Percentiles rank a stretch among this genome's conserved stretches.
Conservation (phyloP, 768 basidiomycete species). For the Tylopilus subfusipes region DNA sequence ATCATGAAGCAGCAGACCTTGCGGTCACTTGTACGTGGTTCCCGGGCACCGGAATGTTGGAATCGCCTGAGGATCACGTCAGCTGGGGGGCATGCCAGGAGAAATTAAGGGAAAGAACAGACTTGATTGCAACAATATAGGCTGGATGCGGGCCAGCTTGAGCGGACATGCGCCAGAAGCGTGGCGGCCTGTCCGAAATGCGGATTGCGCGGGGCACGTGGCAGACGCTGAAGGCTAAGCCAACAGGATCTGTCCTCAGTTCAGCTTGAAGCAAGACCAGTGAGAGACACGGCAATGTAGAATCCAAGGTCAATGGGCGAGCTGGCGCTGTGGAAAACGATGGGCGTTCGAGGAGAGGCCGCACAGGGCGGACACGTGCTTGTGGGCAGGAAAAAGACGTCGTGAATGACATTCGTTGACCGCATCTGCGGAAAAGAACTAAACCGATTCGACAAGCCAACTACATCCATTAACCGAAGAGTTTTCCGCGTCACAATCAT, state of each 20-base stretch:
- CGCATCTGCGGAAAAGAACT: constrained; percentile 8
- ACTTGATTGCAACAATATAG: constrained; percentile 11
- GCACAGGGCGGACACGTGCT: constrained; percentile 16
- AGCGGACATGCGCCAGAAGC: constrained; percentile 26
- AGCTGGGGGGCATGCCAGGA: constrained; percentile 14
- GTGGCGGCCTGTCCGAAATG: constrained; percentile 14
- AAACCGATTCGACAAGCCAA: background rate
- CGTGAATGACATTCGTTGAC: background rate
- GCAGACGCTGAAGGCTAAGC: background rate
- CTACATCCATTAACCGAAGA: too few species aligned
- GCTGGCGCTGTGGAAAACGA: background rate
- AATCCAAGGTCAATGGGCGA: background rate
- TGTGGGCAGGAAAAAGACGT: constrained; percentile 12
- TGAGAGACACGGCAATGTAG: background rate
- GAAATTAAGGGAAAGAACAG: constrained; percentile 24
- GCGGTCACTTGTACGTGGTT: constrained; percentile 25
- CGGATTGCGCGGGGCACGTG: constrained; percentile 13
- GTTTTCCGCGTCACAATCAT: background rate
- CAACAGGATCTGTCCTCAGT: background rate
- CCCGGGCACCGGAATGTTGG: constrained; percentile 22
- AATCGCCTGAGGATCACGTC: constrained; percentile 25
- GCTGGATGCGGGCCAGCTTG: constrained; percentile 17
- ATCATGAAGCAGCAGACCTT: constrained; percentile 13
- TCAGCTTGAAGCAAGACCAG: background rate
- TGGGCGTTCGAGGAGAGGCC: constrained; percentile 1